Percentiles rank a stretch among this genome's conserved stretches.
Evolutionary conservation across 2,329 filamentous ascomycete genomes (phyloP).

Genomic region (Truncatella angustata): DNA sequence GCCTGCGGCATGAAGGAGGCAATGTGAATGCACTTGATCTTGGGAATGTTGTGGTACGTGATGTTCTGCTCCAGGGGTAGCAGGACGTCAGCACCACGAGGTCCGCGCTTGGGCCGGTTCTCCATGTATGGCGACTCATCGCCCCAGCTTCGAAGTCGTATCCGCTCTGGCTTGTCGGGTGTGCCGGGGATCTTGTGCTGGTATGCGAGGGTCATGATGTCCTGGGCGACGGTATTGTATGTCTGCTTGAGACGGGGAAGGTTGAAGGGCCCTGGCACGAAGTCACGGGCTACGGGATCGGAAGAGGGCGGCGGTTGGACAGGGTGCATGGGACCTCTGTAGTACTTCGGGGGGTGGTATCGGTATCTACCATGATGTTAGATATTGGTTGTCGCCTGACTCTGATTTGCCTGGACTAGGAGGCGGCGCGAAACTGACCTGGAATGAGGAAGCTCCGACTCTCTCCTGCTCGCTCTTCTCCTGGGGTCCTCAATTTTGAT

Average conservation of each 20-base stretch:
- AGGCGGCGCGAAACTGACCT: conserved; percentile 18
- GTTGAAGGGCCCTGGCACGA: conserved; percentile 87
- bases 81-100: conserved; percentile 73
- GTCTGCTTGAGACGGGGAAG: conserved; percentile 86
- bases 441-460: conserved; percentile 20
- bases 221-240: conserved; percentile 81
- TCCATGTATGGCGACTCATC: conserved; percentile 92
- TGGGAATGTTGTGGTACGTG: conserved; percentile 81
- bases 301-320: conserved; percentile 85
- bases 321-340: conserved; percentile 89
- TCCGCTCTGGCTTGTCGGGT: conserved; percentile 45
- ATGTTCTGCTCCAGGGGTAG: conserved; percentile 70
- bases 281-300: conserved; percentile 84
- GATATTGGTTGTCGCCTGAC: background rate
- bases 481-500: conserved; percentile 47
- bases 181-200: conserved; percentile 80
- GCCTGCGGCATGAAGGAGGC: conserved; percentile 73
- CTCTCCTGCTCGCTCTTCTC: conserved; percentile 33
- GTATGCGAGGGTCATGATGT: conserved; percentile 88
- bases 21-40: conserved; percentile 76
- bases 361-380: conserved; percentile 70
- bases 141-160: conserved; percentile 81
- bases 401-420: background rate
- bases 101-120: conserved; percentile 81
- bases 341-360: conserved; percentile 90